Evolutionary conservation across 192 early-diverging fungal species (phyloP), one percentile per base, ranked within the genome.

Genomic region (Coemansia sp.): DNA sequence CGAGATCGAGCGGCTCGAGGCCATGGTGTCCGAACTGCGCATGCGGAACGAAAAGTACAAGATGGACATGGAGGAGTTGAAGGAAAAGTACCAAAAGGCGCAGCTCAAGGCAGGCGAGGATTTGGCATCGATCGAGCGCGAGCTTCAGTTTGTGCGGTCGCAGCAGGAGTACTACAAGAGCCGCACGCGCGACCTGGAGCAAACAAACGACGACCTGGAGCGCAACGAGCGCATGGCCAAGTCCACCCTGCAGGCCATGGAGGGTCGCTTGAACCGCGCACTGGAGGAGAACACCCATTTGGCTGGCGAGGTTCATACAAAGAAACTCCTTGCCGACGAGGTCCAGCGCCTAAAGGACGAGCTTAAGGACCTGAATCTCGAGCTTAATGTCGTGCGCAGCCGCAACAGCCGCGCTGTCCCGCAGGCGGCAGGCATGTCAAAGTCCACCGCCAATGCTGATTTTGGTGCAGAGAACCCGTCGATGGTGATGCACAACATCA

Each of bases 171-270:
- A 67, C 49, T 90, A 84, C 60, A 77, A 80, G 56, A 83, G 86
- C 56, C 81, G 84, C 38, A 85, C 82, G 18, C 77, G 84, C 13
- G 86, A 88, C 48, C 53, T 90, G 13, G 88, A 90, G 63, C 79
- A 87, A 60, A 80, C 88, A 30, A 88, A 86, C 66, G 88, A 90
- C 47, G 86, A 90, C 45, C 53, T 90, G 30, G 88, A 90, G 64
- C 77, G 83, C 33, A 85, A 71, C 49, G 67, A 65, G 69, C 82
- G 88, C 49, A 85, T 83, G 34, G 81, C 83, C 3, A 76, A 78
- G 29, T 84, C 84, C 39, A 83, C 86, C 5, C 44, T 90, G 46
- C 65, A 74, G 40, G 85, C 86, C 55, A 67, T 88, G 46, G 85
- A 88, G 66, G 61, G 71, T 55, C 83, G 86, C 58, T 81, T 85